Evolutionary conservation across 176 grass and related monocot species (phyloP).

Genomic region (Aegilops sharonensis): DNA sequence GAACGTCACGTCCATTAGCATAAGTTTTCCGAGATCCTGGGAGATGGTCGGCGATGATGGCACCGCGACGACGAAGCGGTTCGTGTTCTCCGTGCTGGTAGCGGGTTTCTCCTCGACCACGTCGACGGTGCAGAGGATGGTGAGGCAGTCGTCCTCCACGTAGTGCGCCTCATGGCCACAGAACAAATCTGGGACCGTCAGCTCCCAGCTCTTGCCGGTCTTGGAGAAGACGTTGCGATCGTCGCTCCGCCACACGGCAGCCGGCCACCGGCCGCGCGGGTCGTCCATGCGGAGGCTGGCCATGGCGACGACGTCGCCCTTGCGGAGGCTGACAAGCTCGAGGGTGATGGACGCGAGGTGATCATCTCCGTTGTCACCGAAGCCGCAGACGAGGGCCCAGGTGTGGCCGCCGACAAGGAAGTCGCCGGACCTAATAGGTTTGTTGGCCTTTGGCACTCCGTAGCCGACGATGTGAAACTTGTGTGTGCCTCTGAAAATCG

Average conservation of each 20-base stretch:
- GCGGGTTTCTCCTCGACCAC: not conserved
- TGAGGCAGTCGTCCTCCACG: not conserved
- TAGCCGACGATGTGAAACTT: no score
- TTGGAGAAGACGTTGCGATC: not conserved
- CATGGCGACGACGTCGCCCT: not conserved
- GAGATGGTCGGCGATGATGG: not conserved
- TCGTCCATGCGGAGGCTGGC: not conserved
- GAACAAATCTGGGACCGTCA: not conserved
- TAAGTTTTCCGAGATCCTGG: not conserved
- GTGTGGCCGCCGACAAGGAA: not conserved
- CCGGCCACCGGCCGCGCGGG: not conserved
- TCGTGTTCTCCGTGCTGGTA: not conserved
- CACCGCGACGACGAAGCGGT: not conserved
- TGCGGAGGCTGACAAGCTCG: not conserved
- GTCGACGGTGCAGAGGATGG: not conserved
- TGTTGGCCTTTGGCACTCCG: no score
- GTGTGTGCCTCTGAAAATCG: not conserved
- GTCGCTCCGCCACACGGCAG: not conserved
- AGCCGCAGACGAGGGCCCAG: not conserved
- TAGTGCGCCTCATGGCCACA: not conserved
- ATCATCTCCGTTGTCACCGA: not conserved
- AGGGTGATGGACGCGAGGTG: not conserved
- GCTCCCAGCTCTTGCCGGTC: not conserved
- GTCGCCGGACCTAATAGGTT: no score
- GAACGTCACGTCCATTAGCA: not conserved